Evolutionary conservation across 1,284 basidiomycete genomes (phyloP).

Genomic region (Limonomyces culmigenus): DNA sequence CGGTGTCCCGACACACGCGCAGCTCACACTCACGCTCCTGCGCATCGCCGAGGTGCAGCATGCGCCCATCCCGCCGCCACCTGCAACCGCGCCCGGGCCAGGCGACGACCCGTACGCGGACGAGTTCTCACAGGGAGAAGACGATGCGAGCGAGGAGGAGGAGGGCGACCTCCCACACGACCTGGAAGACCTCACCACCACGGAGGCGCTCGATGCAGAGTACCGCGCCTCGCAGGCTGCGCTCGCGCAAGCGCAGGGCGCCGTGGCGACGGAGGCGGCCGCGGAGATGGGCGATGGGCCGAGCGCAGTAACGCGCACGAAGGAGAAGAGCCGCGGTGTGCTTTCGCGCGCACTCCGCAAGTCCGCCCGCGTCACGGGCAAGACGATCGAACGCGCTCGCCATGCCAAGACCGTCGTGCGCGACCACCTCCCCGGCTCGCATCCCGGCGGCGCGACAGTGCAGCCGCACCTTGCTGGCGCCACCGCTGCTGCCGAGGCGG

Average conservation of each 20-base stretch:
- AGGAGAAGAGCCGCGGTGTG: neutral
- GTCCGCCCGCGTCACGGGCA: neutral
- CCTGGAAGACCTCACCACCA: neutral
- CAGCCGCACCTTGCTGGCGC: no score
- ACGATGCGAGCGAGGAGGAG: neutral
- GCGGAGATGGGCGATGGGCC: no score
- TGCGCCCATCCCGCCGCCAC: conserved; percentile 26
- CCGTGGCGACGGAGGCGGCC: no score
- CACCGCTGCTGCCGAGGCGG: no score
- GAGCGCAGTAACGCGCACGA: no score
- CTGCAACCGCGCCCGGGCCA: conserved; percentile 4
- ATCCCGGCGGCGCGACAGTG: no score
- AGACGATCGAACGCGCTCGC: neutral
- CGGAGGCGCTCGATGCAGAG: neutral
- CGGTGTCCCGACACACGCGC: conserved; percentile 37
- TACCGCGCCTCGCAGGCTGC: neutral
- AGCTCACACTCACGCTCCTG: conserved; percentile 31
- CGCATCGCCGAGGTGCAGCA: conserved; percentile 27
- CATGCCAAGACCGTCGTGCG: neutral
- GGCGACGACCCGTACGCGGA: neutral
- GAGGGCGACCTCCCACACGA: neutral
- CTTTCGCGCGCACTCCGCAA: no score
- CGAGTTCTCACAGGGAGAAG: neutral
- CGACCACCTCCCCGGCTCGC: no score
- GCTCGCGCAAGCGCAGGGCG: no score